Percentiles rank a stretch among this genome's conserved stretches.
Evolutionary conservation across 805 yeast species (phyloP).

Genomic region (Teunomyces kruisii): DNA sequence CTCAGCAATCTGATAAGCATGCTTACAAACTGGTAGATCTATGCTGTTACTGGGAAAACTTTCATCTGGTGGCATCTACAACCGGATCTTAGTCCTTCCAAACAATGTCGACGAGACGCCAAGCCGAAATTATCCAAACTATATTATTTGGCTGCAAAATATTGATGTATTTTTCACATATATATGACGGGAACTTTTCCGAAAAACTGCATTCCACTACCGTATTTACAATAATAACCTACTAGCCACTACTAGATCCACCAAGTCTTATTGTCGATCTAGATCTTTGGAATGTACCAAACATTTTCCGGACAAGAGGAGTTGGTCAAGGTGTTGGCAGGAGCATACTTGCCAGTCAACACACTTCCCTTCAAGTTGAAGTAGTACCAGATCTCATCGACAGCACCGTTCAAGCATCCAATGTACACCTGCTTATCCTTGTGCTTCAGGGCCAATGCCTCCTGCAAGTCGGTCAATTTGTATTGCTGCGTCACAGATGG

Average conservation of each 20-base stretch:
- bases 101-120: too few species aligned
- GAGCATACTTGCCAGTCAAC: constrained; percentile 53
- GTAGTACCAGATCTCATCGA: constrained; percentile 78
- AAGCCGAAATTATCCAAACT: too few species aligned
- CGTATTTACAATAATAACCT: too few species aligned
- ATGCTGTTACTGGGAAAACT: too few species aligned
- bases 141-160: neutral
- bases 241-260: too few species aligned
- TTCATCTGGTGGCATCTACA: too few species aligned
- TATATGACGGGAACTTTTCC: too few species aligned
- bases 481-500: constrained; percentile 36
- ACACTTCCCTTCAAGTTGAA: constrained; percentile 74
- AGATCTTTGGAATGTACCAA: constrained; percentile 15
- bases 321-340: constrained; percentile 53
- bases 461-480: constrained; percentile 28
- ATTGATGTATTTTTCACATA: neutral
- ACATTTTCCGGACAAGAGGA: constrained; percentile 66
- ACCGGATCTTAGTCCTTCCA: too few species aligned
- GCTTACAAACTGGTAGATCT: too few species aligned
- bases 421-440: constrained; percentile 34
- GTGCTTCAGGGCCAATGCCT: constrained; percentile 32
- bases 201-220: too few species aligned
- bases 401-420: constrained; percentile 34
- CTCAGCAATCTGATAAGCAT: too few species aligned
- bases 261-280: too few species aligned